Evolutionary conservation across 2,329 filamentous ascomycete species (phyloP), one percentile per base, ranked within the genome.

Genomic region (Sporothrix phasma): DNA sequence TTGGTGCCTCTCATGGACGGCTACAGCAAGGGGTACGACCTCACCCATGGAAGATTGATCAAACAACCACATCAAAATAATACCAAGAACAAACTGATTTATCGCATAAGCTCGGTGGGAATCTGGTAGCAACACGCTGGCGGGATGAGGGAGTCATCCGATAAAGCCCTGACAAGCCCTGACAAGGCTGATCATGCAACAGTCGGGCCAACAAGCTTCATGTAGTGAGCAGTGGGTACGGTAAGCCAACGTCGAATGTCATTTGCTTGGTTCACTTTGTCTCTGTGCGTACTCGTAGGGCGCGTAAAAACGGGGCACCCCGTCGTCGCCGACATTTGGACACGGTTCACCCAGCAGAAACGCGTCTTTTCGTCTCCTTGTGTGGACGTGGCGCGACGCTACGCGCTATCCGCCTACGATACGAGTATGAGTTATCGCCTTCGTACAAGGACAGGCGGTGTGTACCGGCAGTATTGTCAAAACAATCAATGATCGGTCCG

Each of bases 381-480:
- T 24, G 34, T 37, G 46, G 46, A 54, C 51, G 31, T 31, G 51
- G 51, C 51, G 51, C 31, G 51, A 56, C 51, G 13, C n/a, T n/a
- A n/a, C n/a, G n/a, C n/a, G n/a, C n/a, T n/a, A n/a, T n/a, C n/a
- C n/a, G n/a, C n/a, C n/a, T n/a, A n/a, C n/a, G n/a, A n/a, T n/a
- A 10, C 31, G 34, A 10, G 34, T 11, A 37, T 43, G 29, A 5
- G 49, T 54, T 54, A n/a, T 17, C 31, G 49, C 37, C n/a, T 56
- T 19, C 22, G n/a, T n/a, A n/a, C n/a, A 29, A 31, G 59, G 15
- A 17, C 11, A 3, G 58, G 58, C 58, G 63, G 63, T 64, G 58
- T 47, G 11, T 0, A 5, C 1, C 17, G 63, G 63, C 63, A 64
- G 41, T 39, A 64, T 29, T 0, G 1, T 3, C 19, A 1, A 19